These are phyloP conservation scores for Thalassiosira exigua DNA, from an alignment of 352 stramenopile genomes.

Conservation along the genomic window DNA sequence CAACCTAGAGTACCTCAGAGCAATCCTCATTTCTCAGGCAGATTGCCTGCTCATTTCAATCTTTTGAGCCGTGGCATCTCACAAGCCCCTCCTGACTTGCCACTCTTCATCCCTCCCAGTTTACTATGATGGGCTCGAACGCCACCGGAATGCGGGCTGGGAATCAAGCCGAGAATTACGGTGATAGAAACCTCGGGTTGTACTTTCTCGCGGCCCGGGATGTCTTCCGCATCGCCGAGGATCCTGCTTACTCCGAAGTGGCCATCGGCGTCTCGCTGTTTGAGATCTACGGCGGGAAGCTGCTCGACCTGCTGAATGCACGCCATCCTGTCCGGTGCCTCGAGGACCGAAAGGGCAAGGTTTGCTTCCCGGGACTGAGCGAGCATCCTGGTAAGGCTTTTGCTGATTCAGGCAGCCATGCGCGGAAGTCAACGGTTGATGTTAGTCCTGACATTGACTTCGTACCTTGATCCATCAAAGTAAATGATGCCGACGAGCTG, in stretches of 20 bases:
- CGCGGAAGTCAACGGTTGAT: background rate
- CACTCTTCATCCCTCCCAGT: conserved; percentile 43
- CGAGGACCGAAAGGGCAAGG: conserved; percentile 92
- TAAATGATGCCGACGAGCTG: conserved; percentile 89
- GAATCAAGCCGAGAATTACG: conserved; percentile 49
- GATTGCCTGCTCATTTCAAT: conserved; percentile 10
- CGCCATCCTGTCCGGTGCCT: conserved; percentile 91
- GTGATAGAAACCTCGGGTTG: conserved; percentile 73
- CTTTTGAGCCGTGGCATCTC: background rate
- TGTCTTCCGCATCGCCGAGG: conserved; percentile 79
- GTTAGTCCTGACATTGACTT: background rate
- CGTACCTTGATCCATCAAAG: conserved; percentile 43
- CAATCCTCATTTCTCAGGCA: too few species aligned
- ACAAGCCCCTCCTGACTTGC: conserved; percentile 87
- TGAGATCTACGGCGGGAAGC: conserved; percentile 96
- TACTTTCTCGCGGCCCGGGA: conserved; percentile 86
- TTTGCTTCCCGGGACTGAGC: conserved; percentile 94
- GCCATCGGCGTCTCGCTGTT: conserved; percentile 94
- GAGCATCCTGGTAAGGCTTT: conserved; percentile 81
- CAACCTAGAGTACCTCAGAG: too few species aligned
- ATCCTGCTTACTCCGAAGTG: conserved; percentile 79
- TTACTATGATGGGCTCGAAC: conserved; percentile 91
- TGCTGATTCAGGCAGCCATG: background rate
- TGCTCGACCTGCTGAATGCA: conserved; percentile 94
- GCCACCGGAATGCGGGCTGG: conserved; percentile 75